Evolutionary conservation across 768 basidiomycete species (phyloP).

Genomic region (Suillus brevipes): DNA sequence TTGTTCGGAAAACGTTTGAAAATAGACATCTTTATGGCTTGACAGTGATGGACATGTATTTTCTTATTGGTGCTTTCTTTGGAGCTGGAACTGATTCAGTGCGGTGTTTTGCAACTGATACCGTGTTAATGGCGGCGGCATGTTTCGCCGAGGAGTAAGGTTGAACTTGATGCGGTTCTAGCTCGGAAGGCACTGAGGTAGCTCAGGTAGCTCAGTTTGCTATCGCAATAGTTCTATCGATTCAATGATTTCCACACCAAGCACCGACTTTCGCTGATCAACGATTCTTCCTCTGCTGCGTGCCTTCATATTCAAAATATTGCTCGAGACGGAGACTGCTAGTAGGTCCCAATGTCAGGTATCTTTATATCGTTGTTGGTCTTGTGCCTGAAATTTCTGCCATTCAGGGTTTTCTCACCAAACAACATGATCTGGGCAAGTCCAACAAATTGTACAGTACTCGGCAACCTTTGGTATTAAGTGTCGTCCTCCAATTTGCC

Average conservation of each 20-base stretch:
- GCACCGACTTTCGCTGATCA: not conserved
- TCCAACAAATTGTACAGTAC: not conserved
- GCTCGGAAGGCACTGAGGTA: not conserved
- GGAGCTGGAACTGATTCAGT: no score
- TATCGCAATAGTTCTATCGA: not conserved
- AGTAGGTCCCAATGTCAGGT: no score
- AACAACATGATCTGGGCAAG: not conserved
- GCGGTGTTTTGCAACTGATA: not conserved
- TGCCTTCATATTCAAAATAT: not conserved
- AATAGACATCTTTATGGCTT: not conserved
- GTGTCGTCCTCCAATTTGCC: not conserved
- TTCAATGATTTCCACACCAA: not conserved
- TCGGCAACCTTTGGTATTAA: conserved; percentile 21
- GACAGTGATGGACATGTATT: no score
- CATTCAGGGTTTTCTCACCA: not conserved
- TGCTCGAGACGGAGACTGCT: no score
- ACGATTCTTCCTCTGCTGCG: not conserved
- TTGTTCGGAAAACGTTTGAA: not conserved
- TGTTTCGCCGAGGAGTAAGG: no score
- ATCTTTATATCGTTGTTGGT: no score
- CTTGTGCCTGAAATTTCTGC: no score
- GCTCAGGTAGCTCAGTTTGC: not conserved
- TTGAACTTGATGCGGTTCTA: not conserved
- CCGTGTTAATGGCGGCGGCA: not conserved
- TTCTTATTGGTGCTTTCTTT: no score